phyloP scores from a whole-genome alignment of 2,329 filamentous ascomycete species.

The Aspergillus felis region DNA sequence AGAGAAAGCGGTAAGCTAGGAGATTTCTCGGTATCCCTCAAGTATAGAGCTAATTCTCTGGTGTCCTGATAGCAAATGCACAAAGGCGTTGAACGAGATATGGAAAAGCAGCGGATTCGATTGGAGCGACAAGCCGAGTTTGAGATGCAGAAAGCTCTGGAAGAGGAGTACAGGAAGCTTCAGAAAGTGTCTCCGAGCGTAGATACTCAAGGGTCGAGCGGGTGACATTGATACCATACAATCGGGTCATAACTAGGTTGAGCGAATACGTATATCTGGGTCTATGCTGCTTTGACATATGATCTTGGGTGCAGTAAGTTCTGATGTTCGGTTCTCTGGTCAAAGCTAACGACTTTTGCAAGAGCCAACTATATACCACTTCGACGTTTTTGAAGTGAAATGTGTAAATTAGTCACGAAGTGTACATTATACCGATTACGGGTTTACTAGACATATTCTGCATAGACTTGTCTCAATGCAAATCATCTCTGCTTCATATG shows the following conservation, averaged over 20 bases:
- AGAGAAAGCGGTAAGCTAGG: conserved; percentile 69
- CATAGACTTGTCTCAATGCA: background rate
- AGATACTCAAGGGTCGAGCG: conserved; percentile 13
- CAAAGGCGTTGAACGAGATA: conserved; percentile 84
- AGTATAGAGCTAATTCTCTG: conserved; percentile 7
- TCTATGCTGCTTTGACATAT: conserved; percentile 26
- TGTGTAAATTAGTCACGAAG: conserved; percentile 2
- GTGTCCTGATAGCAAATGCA: conserved; percentile 71
- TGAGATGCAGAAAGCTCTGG: conserved; percentile 79
- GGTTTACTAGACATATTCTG: background rate
- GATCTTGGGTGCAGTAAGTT: background rate
- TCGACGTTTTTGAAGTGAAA: background rate
- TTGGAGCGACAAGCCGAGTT: conserved; percentile 90
- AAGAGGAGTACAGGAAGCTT: conserved; percentile 84
- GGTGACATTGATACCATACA: conserved; percentile 16
- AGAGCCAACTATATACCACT: background rate
- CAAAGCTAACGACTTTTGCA: background rate
- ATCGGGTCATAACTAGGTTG: conserved; percentile 19
- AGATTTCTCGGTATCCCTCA: background rate
- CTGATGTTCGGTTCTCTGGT: background rate
- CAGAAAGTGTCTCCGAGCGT: conserved; percentile 67
- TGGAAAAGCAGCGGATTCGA: conserved; percentile 90
- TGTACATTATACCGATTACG: conserved; percentile 1
- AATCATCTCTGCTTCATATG: background rate
- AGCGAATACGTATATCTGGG: conserved; percentile 45